These are phyloP conservation scores for Stephanodiscus triporus DNA, from an alignment of 108 stramenopile species.

Conservation along the genomic window DNA sequence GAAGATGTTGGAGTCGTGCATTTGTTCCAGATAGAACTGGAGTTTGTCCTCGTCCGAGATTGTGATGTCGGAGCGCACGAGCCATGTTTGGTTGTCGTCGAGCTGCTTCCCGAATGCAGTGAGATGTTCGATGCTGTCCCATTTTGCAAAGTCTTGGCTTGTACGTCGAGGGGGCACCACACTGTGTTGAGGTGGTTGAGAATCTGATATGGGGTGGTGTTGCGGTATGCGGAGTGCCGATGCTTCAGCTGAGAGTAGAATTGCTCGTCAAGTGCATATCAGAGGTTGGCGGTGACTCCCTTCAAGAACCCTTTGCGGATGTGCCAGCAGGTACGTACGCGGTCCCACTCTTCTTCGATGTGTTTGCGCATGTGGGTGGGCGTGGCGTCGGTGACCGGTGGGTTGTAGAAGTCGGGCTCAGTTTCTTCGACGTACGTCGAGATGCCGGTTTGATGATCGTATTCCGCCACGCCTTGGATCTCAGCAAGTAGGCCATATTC, in stretches of 20 bases:
- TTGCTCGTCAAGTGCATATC: too few species aligned
- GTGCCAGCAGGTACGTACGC: too few species aligned
- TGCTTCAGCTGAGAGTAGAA: too few species aligned
- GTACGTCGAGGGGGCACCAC: background rate
- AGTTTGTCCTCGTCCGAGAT: constrained; percentile 6
- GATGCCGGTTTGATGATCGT: background rate
- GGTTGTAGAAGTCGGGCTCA: background rate
- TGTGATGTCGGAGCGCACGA: background rate
- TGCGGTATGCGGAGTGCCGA: too few species aligned
- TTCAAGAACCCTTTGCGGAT: too few species aligned
- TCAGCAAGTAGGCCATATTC: background rate
- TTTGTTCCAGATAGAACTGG: background rate
- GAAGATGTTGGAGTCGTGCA: too few species aligned
- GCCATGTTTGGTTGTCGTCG: background rate
- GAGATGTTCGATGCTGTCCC: background rate
- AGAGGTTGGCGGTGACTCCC: too few species aligned
- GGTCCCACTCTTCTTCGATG: too few species aligned
- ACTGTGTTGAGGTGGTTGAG: background rate
- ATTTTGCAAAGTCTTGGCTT: background rate
- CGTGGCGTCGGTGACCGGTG: background rate
- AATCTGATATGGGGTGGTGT: too few species aligned
- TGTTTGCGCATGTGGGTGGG: too few species aligned
- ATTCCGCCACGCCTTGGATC: background rate
- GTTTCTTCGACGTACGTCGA: background rate
- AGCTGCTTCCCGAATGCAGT: background rate